Evolutionary conservation across 805 yeast species (phyloP).

Genomic region (Wickerhamiella slavikovae): DNA sequence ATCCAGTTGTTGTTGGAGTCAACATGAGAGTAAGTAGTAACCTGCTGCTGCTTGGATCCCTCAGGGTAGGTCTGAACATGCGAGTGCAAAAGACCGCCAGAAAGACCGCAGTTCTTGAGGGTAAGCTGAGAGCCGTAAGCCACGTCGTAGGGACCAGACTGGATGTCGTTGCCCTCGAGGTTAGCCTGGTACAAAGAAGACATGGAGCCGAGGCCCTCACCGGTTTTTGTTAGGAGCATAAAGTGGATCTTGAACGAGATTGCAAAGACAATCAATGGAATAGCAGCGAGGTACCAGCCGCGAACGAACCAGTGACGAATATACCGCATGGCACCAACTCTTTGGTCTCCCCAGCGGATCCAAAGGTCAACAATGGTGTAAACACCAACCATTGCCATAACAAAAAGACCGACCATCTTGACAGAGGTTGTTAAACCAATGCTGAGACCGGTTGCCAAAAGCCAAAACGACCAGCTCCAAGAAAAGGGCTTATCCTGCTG

Average conservation of each 20-base stretch:
- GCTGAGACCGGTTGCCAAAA: constrained; percentile 60
- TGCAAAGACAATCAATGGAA: constrained; percentile 67
- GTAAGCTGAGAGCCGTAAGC: constrained; percentile 62
- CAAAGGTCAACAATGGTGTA: constrained; percentile 79
- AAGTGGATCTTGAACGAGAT: constrained; percentile 90
- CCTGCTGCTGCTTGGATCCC: constrained; percentile 61
- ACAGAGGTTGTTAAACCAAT: constrained; percentile 87
- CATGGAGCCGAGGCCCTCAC: constrained; percentile 94
- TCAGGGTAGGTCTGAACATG: constrained; percentile 40
- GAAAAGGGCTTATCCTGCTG: constrained; percentile 50
- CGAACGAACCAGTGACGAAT: constrained; percentile 58
- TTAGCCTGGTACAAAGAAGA: constrained; percentile 89
- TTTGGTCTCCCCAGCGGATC: constrained; percentile 50
- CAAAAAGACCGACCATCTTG: constrained; percentile 88
- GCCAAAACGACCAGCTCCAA: constrained; percentile 71
- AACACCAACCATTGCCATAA: constrained; percentile 68
- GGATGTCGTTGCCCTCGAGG: constrained; percentile 61
- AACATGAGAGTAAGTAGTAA: constrained; percentile 44
- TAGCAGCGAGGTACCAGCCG: constrained; percentile 42
- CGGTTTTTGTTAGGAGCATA: constrained; percentile 59
- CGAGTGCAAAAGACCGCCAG: constrained; percentile 58
- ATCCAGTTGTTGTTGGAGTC: constrained; percentile 65
- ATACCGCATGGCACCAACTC: constrained; percentile 39
- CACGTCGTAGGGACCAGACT: constrained; percentile 47
- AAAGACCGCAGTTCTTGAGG: constrained; percentile 61